Conservation (phyloP, 139 green algal species). For the Tetraselmis chui region DNA sequence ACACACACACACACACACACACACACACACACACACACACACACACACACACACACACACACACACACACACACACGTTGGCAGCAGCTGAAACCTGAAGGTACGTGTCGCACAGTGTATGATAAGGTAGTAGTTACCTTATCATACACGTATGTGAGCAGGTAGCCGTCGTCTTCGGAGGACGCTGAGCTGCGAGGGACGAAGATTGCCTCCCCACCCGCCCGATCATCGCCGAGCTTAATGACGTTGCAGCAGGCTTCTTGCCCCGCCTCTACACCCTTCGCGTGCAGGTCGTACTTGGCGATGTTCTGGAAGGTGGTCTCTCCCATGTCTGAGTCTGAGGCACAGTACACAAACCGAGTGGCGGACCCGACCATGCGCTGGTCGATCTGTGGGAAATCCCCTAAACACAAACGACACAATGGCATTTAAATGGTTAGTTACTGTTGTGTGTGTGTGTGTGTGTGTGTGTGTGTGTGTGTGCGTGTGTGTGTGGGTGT, state of each 20-base stretch:
- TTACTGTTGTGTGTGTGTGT: too few species aligned
- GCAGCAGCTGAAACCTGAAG: too few species aligned
- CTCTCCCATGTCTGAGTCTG: background rate
- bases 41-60: too few species aligned
- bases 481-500: too few species aligned
- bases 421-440: too few species aligned
- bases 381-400: background rate
- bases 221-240: constrained; percentile 25
- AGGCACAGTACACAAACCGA: background rate
- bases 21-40: too few species aligned
- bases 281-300: constrained; percentile 54
- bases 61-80: too few species aligned
- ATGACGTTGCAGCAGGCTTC: constrained; percentile 30
- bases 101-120: too few species aligned
- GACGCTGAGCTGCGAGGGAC: constrained; percentile 27
- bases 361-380: background rate
- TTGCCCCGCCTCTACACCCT: background rate
- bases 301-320: constrained; percentile 43
- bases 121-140: too few species aligned
- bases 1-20: too few species aligned
- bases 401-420: background rate
- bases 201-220: constrained; percentile 67
- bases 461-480: too few species aligned
- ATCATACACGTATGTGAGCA: constrained; percentile 63
- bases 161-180: constrained; percentile 65